phyloP scores from a whole-genome alignment of 139 green algal genomes.

The Gonium pectorale region DNA sequence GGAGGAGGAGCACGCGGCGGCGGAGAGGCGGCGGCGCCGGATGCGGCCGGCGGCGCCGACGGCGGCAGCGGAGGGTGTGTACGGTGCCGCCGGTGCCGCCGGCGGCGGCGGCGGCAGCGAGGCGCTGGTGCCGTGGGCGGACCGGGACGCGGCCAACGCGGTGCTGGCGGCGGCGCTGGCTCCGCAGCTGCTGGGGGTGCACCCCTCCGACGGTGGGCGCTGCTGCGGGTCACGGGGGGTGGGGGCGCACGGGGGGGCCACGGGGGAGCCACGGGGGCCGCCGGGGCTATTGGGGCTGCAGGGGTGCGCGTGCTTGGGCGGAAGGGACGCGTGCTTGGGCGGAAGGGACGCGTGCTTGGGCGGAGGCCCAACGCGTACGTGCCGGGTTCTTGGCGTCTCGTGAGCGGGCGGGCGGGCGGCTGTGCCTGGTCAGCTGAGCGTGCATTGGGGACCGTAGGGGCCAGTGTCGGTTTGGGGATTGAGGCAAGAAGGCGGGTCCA shows the following conservation, averaged over 20 bases:
- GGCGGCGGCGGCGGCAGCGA: background rate
- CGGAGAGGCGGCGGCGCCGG: background rate
- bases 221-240: background rate
- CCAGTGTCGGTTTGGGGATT: too few relatives aligned
- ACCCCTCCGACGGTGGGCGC: conserved; percentile 1
- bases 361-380: too few relatives aligned
- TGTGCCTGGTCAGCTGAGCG: too few relatives aligned
- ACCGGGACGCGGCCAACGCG: conserved; percentile 11
- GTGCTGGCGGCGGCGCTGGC: conserved; percentile 13
- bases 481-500: too few relatives aligned
- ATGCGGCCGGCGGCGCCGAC: background rate
- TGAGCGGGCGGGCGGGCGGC: too few relatives aligned
- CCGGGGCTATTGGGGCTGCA: too few relatives aligned
- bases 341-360: background rate
- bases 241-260: background rate
- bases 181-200: conserved; percentile 22
- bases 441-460: too few relatives aligned
- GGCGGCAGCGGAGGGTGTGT: background rate
- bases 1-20: background rate
- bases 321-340: background rate
- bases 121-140: conserved; percentile 30
- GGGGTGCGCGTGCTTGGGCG: background rate
- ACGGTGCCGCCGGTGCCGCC: background rate
- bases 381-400: too few relatives aligned
- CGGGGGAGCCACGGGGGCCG: background rate